Base-by-base conservation (phyloP, 257 asterid genomes). In the Solanum chmielewskii region DNA sequence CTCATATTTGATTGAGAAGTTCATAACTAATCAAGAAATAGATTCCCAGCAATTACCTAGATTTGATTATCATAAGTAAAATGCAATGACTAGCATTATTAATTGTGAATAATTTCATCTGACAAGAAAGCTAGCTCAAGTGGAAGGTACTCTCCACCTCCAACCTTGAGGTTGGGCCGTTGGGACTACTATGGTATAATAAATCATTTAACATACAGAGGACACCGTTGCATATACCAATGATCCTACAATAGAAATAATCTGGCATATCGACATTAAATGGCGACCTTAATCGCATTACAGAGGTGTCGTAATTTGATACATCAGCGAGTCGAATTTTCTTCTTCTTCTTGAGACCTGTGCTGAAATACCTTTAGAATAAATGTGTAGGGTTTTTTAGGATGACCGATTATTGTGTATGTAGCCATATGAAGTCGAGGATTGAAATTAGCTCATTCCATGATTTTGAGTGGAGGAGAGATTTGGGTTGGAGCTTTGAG, bases 191-290 rank as follows among this genome's bases (percentile, higher is more conserved):
- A 20, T 39, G 70, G 15, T 88, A 88, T 44, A 89, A 89, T 20
- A 87, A 47, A 85, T 92, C 90, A 80, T 89, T 90, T 9, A 84
- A 73, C 25, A 89, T 87, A 86, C 90, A 89, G 52, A 90, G 31
- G 29, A 92, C 71, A n/a, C 93, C 92, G 9, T 92, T 89, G 88
- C 88, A 87, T 16, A 70, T 85, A 37, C 92, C 91, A 10, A 90
- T 90, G 6, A 90, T 77, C 31, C 91, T 78, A 80, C 75, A 87
- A 70, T 66, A 66, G 37, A 66, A 25, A 27, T 92, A 85, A 86
- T 68, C 75, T 15, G 42, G 86, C 21, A 89, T 11, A 42, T 25
- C 41, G 11, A 62, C 20, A 27, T 71, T 16, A 74, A 87, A 42
- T 12, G 85, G 89, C 33, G 85, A 73, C 23, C 47, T 41, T 52